phyloP scores from a whole-genome alignment of 2,329 filamentous ascomycete genomes.

The Botrytis pseudocinerea region DNA sequence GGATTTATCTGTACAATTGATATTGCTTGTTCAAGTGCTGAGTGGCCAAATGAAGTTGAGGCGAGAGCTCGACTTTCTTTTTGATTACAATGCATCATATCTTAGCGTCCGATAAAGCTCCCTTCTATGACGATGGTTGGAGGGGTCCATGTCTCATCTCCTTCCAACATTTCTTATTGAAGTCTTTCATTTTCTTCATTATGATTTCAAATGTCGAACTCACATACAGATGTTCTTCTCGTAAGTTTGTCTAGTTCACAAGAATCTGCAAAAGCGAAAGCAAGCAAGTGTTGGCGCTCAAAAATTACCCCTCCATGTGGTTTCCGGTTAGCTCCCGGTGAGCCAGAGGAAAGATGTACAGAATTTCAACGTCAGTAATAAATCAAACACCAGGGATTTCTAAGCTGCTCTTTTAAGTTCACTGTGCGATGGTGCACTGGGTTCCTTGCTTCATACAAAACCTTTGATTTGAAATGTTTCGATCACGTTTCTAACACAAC shows the following conservation, averaged over 20 bases:
- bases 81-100: constrained; percentile 18
- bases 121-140: constrained; percentile 27
- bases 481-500: neutral
- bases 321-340: neutral
- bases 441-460: neutral
- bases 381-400: neutral
- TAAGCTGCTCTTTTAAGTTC: neutral
- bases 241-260: constrained; percentile 44
- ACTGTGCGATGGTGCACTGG: neutral
- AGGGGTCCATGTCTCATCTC: neutral
- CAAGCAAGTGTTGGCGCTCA: constrained; percentile 2
- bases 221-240: constrained; percentile 57
- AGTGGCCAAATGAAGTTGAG: constrained; percentile 19
- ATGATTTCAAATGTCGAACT: constrained; percentile 47
- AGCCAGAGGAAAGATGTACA: neutral
- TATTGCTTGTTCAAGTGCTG: constrained; percentile 1
- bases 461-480: neutral
- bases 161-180: constrained; percentile 19
- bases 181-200: constrained; percentile 21
- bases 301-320: neutral
- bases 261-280: neutral
- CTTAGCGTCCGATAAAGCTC: constrained; percentile 28
- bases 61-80: constrained; percentile 19
- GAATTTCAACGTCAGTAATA: neutral
- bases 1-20: neutral